These are phyloP conservation scores for Thuja plicata DNA, from an alignment of 83 land plant genomes.

Conservation along the genomic window DNA sequence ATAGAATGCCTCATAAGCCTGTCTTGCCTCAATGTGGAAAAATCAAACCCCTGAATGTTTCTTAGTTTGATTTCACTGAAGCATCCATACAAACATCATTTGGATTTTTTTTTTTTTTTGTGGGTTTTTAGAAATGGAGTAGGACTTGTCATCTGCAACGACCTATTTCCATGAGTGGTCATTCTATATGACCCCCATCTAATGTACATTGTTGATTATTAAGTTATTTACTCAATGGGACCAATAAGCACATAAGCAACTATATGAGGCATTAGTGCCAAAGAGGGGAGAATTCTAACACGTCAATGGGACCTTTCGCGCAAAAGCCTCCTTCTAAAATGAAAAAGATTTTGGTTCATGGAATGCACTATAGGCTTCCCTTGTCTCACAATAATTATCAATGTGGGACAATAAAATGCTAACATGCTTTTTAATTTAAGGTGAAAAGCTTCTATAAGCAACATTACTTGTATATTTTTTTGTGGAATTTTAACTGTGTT, in stretches of 20 bases:
- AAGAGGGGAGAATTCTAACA: too few species aligned
- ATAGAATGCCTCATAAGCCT: neutral
- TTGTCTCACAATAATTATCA: neutral
- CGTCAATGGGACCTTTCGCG: too few species aligned
- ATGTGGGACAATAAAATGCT: neutral
- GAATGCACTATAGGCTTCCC: neutral
- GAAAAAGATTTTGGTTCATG: too few species aligned
- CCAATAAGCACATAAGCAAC: too few species aligned
- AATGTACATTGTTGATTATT: too few species aligned
- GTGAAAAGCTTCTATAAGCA: neutral
- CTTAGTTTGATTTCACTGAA: neutral
- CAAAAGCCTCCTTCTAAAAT: too few species aligned
- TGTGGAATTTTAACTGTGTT: neutral
- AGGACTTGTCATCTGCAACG: neutral
- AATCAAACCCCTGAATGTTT: too few species aligned
- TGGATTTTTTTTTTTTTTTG: neutral
- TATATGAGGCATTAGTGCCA: too few species aligned
- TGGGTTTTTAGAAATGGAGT: neutral
- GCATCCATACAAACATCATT: neutral
- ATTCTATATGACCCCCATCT: too few species aligned
- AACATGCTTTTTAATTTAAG: neutral
- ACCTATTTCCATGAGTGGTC: neutral
- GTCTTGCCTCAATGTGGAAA: neutral
- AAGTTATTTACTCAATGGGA: too few species aligned
- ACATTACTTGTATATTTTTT: neutral